Evolutionary conservation across 345 rosid species (phyloP).

Genomic region (Pugionium dolabratum): DNA sequence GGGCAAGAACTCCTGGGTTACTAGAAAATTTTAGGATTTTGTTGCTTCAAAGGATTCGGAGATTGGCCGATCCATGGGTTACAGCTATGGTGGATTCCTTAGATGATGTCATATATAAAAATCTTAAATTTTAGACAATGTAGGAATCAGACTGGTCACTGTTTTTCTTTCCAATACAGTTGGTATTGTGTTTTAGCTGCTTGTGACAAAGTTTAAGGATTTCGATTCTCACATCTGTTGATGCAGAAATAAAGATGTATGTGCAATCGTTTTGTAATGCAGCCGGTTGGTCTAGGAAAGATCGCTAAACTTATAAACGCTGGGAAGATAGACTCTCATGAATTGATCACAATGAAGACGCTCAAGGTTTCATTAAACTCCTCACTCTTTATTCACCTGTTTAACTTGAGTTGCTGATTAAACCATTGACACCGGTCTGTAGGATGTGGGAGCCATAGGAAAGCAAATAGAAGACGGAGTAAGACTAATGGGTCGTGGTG

Average conservation of each 20-base stretch:
- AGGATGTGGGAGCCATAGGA: conserved; percentile 86
- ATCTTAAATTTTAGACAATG: too few species aligned
- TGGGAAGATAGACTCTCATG: conserved; percentile 96
- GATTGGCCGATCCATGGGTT: too few species aligned
- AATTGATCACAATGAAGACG: conserved; percentile 90
- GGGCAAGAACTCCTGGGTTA: neutral
- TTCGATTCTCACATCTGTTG: conserved; percentile 3
- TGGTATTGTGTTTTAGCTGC: conserved; percentile 8
- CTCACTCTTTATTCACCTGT: conserved; percentile 14
- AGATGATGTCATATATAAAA: too few species aligned
- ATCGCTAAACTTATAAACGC: conserved; percentile 85
- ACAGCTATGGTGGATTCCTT: too few species aligned
- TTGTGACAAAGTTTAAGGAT: neutral
- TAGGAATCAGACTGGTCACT: too few species aligned
- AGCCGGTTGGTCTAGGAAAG: conserved; percentile 96
- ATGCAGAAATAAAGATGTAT: conserved; percentile 17
- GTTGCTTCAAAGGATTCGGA: too few species aligned
- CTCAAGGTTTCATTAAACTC: conserved; percentile 62
- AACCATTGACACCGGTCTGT: neutral
- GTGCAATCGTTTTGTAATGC: conserved; percentile 34
- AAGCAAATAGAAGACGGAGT: conserved; percentile 94
- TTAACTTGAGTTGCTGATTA: neutral
- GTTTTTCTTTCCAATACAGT: too few species aligned
- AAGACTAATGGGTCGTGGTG: conserved; percentile 93
- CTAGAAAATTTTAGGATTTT: too few species aligned